Base-by-base conservation (phyloP, 208 protist genomes). In the Crithidia fasciculata region DNA sequence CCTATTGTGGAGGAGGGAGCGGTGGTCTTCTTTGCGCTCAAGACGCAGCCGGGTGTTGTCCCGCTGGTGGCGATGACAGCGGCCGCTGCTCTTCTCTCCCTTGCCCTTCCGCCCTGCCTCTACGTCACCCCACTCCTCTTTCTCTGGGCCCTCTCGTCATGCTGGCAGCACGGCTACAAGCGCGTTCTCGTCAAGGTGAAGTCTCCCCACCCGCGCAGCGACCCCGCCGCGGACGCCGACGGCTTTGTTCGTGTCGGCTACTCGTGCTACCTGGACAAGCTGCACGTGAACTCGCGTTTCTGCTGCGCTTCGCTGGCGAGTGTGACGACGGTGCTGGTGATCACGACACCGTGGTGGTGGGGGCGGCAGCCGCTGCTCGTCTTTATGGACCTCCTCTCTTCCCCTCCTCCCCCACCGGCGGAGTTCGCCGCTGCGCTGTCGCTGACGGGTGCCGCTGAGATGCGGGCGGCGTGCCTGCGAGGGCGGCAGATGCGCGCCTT, bases 221-320 rank as follows among this genome's bases (percentile, higher is more conserved):
- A 54, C 13, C 15, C 40, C 6, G 44, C 37, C 4, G 54, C 44
- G 18, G 43, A 53, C 54, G 5, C 4, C 5, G 39, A 80, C 58
- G 52, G 28, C n/a, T 80, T 50, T 43, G 41, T 75, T 4, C 72
- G 62, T 19, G 59, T 87, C 2, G 87, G 84, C 28, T 86, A 86
- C 70, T 92, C 87, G 10, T 80, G 58, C 69, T 92, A 86, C 73
- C 41, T n/a, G 5, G 87, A 92, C 63, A 80, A 72, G 39, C 19
- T 80, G 19, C 49, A 64, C 49, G 69, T 80, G 58, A 66, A 80
- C 41, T 16, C 54, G 45, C 74, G 65, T 19, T 52, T 85, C 49
- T 60, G 76, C 72, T 71, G 49, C 55, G 56, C 77, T 8, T 72
- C 75, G 2, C 2, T 60, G 15, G 16, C 8, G n/a, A 50, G 60